Base-by-base conservation (phyloP, 2,329 filamentous ascomycete species). In the Colletotrichum salicis region DNA sequence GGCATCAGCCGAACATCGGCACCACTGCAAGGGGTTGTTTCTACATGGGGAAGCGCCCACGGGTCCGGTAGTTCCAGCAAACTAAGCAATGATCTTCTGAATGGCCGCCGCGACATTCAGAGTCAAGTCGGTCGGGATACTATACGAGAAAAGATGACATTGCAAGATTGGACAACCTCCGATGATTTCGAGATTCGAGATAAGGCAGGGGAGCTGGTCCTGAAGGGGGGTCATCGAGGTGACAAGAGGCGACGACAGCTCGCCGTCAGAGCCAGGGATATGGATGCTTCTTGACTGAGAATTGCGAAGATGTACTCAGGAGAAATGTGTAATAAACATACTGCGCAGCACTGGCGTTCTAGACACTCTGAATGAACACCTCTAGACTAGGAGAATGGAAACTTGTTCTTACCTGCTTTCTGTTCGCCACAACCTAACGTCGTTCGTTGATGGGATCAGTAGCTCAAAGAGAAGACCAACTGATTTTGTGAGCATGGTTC, bases 31-130 rank as follows among this genome's bases (percentile, higher is more conserved):
- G 41, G 41, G 19, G 0, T 8, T 48, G 19, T 48, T 48, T 1
- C 0, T 48, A 19, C 41, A 48, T 1, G 41, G 41, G 4, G 41
- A 48, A 48, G 41, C 41, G 19, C 41, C 41, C 24, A 58, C 12
- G 22, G 55, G 31, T 4, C 31, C 55, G 13, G 27, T 37, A 0
- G 55, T 24, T 1, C 55, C 54, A n/a, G 41, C n/a, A n/a, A n/a
- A n/a, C n/a, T n/a, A n/a, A n/a, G n/a, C n/a, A n/a, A n/a, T n/a
- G 67, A 70, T 24, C 10, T 70, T 4, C 61, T 70, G 13, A 70
- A 70, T 3, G 67, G 55, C 1, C 37, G 61, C 1, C 67, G 67
- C 1, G 67, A 70, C 1, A 31, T 70, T 22, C 67, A 70, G 24
- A 70, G 65, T 11, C 54, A 70, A 19, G 54, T 70, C 10, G 67